Conservation (phyloP, 208 protist genomes). For the Crithidia brevicula region DNA sequence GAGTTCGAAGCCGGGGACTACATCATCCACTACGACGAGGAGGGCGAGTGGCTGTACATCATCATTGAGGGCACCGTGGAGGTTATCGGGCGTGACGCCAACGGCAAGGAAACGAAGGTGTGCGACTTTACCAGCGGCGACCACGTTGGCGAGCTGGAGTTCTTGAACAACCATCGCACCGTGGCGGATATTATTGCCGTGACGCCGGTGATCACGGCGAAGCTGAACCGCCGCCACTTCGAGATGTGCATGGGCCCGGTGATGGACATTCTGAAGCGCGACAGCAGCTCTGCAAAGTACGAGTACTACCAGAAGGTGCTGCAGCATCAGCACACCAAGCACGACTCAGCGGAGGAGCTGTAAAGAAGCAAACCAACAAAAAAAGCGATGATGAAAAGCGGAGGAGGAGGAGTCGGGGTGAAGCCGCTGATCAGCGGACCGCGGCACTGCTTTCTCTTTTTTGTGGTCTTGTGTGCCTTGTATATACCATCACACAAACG, state of each 20-base stretch:
- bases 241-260: constrained; percentile 93
- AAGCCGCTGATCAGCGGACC: background rate
- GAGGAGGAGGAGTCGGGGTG: background rate
- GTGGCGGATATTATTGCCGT: constrained; percentile 84
- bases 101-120: constrained; percentile 70
- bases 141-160: constrained; percentile 91
- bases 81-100: constrained; percentile 82
- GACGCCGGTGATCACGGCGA: constrained; percentile 84
- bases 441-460: no score
- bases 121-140: constrained; percentile 87
- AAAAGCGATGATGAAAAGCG: background rate
- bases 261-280: constrained; percentile 88
- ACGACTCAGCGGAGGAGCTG: background rate
- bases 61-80: constrained; percentile 87
- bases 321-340: constrained; percentile 42
- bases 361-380: background rate
- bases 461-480: no score
- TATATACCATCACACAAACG: no score
- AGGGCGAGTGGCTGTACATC: constrained; percentile 92
- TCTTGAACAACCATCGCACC: constrained; percentile 88
- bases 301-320: constrained; percentile 93
- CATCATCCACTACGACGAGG: constrained; percentile 88
- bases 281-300: constrained; percentile 79
- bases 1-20: constrained; percentile 81
- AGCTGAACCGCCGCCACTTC: constrained; percentile 92